Evolutionary conservation across 2,329 filamentous ascomycete genomes (phyloP).

Genomic region (Aureobasidium sp.): DNA sequence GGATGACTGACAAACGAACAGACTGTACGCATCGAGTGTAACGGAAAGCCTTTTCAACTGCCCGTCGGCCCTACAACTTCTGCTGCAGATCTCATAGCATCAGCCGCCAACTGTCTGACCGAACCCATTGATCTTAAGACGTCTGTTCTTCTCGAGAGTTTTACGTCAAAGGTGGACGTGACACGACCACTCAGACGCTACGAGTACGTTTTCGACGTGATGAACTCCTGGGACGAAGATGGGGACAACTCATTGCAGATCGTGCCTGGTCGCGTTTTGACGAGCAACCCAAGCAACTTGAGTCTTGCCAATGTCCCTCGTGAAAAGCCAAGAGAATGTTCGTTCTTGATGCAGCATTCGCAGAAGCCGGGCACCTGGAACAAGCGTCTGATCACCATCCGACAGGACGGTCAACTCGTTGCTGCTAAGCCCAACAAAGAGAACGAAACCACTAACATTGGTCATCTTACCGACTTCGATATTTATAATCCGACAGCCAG

Average conservation of each 20-base stretch:
- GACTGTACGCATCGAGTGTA: constrained; percentile 66
- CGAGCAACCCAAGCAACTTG: constrained; percentile 52
- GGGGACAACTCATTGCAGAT: constrained; percentile 68
- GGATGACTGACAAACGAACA: constrained; percentile 32
- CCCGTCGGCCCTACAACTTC: constrained; percentile 69
- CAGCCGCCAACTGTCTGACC: constrained; percentile 56
- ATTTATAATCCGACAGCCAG: constrained; percentile 71
- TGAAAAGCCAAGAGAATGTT: constrained; percentile 57
- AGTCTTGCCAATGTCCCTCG: constrained; percentile 57
- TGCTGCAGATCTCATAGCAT: constrained; percentile 62
- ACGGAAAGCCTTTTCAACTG: constrained; percentile 61
- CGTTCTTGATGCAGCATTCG: constrained; percentile 70
- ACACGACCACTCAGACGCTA: constrained; percentile 79
- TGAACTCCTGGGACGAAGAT: constrained; percentile 90
- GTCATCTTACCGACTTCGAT: constrained; percentile 86
- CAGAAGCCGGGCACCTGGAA: constrained; percentile 80
- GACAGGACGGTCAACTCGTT: constrained; percentile 62
- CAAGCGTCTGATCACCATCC: constrained; percentile 71
- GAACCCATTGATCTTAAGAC: constrained; percentile 57
- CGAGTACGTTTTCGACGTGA: constrained; percentile 75
- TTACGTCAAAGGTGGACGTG: constrained; percentile 59
- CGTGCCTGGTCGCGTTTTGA: constrained; percentile 47
- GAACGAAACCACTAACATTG: constrained; percentile 64
- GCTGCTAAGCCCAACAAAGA: constrained; percentile 63
- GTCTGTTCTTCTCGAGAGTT: constrained; percentile 72